These are phyloP conservation scores for Eucalyptus regnans DNA, from an alignment of 345 rosid species.

Conservation along the genomic window DNA sequence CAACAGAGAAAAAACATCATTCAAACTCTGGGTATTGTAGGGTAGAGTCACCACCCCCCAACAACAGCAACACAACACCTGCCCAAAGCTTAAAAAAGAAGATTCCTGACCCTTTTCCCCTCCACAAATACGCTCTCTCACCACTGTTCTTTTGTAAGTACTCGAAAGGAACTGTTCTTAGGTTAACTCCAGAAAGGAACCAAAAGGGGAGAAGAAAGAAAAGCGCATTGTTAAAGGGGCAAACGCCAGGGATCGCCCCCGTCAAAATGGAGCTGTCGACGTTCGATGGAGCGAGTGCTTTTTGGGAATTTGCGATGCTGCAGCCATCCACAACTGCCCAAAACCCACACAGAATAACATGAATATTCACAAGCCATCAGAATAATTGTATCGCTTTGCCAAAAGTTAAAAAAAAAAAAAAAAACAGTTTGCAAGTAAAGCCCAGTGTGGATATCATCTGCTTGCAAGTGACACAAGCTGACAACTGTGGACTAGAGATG, in stretches of 20 bases:
- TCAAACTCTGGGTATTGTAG: background rate
- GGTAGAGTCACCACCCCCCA: background rate
- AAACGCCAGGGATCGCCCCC: background rate
- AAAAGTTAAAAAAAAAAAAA: background rate
- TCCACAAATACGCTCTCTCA: background rate
- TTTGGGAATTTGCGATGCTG: conserved; percentile 29
- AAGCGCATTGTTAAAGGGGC: background rate
- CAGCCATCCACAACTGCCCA: conserved; percentile 32
- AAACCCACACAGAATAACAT: background rate
- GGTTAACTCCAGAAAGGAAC: background rate
- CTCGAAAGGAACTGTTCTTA: background rate
- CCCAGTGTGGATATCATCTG: background rate
- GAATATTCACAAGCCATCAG: background rate
- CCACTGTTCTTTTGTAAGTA: background rate
- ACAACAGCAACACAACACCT: background rate
- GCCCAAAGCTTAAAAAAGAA: background rate
- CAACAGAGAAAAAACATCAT: background rate
- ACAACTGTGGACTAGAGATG: background rate
- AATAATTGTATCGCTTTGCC: background rate
- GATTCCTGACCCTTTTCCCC: background rate
- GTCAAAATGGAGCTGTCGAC: conserved; percentile 75
- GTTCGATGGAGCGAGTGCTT: conserved; percentile 38
- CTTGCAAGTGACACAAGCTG: background rate
- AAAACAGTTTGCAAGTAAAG: background rate
- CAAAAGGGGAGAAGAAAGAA: background rate